Evolutionary conservation across 1,284 basidiomycete genomes (phyloP), one percentile per base, ranked within the genome.

Genomic region (Cutaneotrichosporon sp.): DNA sequence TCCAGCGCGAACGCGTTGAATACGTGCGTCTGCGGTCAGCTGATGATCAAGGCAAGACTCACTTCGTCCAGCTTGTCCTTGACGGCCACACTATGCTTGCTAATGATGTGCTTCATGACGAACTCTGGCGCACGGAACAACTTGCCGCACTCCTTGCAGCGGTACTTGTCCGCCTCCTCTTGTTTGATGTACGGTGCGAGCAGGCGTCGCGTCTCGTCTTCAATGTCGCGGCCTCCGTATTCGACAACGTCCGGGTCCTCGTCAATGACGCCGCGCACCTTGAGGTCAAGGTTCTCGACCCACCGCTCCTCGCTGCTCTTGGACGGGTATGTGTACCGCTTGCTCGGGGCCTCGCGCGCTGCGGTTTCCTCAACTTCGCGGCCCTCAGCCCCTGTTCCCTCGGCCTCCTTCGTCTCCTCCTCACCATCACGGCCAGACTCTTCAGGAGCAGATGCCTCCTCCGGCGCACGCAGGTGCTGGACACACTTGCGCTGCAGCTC

Each of bases 1-100:
- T 97, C 93, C 64, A 96, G 86, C 34, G 90, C 90, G 76, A 94
- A 97, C 78, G 90, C 92, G 81, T 97, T 96, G 83, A 92, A 92
- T 78, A 90, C 90, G 38, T 89, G 86, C 66, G 93, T 80, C 91
- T 95, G 72, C 46, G 5, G 65, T 64, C 65, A 70, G 38, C 65
- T 64, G 30, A 47, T 11, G 26, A 14, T 36, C 3, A 13, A n/a
- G 26, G 0, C n/a, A 16, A 42, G 14, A 73, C 77, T 72, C 60
- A 80, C 77, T 56, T 79, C 73, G 52, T 80, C 80, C 38, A 80
- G 65, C 68, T 75, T 77, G 16, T 72, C 66, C 65, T 76, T 72
- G 63, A 92, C 86, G 11, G 90, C 82, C 69, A 94, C 92, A 18
- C 88, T 82, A 76, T 96, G 92, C 78, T 94, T 94, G 78, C 91